Base-by-base conservation (phyloP, 2,329 filamentous ascomycete species). In the Fusarium falciforme region DNA sequence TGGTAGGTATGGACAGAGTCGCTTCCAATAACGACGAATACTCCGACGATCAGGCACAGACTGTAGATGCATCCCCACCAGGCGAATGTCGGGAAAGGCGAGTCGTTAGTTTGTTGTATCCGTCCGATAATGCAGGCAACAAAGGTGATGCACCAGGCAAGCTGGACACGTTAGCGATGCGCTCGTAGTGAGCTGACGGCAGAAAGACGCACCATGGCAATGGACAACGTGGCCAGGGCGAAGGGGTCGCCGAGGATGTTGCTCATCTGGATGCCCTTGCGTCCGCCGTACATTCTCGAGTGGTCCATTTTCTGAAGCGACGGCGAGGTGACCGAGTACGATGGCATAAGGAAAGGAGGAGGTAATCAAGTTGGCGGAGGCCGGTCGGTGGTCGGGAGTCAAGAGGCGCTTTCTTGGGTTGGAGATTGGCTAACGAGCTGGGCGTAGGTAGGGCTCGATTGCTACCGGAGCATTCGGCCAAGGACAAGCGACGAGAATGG, bases 181-280 rank as follows among this genome's bases (percentile, higher is more conserved):
- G 16, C 17, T 27, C 20, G 36, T 25, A 49, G 16, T 17, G 20
- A 49, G 31, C 35, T 22, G 42, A 36, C 33, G 33, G 22, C 59
- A 17, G 42, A 61, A 52, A 31, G 65, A 89, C 94, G 83, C 90
- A 98, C 96, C 81, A 94, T 88, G 73, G 93, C 91, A 83, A 98
- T 98, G 67, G 96, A 98, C 74, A 97, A 91, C 38, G 96, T 98
- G 64, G 95, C 95, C 70, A 99, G 89, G 69, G 96, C 95, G 84
- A 99, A 98, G 7, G 96, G 96, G 85, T 99, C 96, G 79, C 96
- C 96, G 71, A 98, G 89, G 78, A 99, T 95, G 84, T 98, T 97
- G 82, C 93, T 93, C 83, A 95, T 84, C 83, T 90, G 93, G 83
- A 98, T 92, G 79, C 88, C 87, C 81, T 87, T 85, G 80, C 89